phyloP scores from a whole-genome alignment of 1,284 basidiomycete species.

The Sanghuangporus baumii region DNA sequence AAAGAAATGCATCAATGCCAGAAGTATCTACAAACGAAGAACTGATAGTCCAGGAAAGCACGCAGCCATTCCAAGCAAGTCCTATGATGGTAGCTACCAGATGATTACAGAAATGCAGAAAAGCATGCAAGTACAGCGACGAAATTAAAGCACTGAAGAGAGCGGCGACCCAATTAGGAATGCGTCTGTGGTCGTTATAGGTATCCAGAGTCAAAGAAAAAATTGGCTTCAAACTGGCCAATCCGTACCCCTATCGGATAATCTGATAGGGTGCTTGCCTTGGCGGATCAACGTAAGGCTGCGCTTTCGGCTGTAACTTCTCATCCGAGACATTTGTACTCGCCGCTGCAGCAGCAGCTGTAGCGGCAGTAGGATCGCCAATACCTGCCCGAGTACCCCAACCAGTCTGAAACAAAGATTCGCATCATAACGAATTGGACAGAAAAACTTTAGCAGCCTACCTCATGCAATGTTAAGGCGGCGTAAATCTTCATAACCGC shows the following conservation, averaged over 20 bases:
- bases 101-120: background rate
- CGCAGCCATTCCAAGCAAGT: background rate
- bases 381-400: conserved; percentile 92
- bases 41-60: background rate
- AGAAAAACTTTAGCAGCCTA: conserved; percentile 24
- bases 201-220: background rate
- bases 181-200: background rate
- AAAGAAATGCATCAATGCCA: conserved; percentile 6
- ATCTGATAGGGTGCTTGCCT: background rate
- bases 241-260: background rate
- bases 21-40: background rate
- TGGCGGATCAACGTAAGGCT: background rate
- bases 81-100: background rate
- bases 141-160: background rate
- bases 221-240: background rate
- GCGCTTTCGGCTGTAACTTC: conserved; percentile 21
- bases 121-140: background rate
- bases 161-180: background rate
- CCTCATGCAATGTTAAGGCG: conserved; percentile 76
- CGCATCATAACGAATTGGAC: background rate
- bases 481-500: conserved; percentile 87
- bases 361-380: conserved; percentile 71
- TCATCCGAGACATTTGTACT: conserved; percentile 23
- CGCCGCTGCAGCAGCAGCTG: conserved; percentile 48
- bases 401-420: conserved; percentile 49